A percentile compares a stretch with the other conserved stretches of the same genome.
Evolutionary conservation across 495 filamentous ascomycete species (phyloP).

Genomic region (Clavariopsis aquatica): DNA sequence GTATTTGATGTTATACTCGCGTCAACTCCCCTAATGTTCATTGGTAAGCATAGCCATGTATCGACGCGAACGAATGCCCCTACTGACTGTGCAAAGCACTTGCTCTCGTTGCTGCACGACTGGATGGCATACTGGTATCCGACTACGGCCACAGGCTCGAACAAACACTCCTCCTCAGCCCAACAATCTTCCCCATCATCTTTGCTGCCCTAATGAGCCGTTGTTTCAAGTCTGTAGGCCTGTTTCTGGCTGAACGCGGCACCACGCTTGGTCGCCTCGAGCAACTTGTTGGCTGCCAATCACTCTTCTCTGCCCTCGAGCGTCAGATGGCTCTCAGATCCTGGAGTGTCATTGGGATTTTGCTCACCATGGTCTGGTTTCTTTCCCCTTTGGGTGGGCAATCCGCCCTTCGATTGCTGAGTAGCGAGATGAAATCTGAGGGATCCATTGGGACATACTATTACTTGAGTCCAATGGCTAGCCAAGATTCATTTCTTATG

Average conservation of each 20-base stretch:
- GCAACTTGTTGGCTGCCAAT: constrained; percentile 30
- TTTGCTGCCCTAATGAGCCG: constrained; percentile 32
- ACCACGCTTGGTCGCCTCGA: constrained; percentile 27
- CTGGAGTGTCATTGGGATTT: constrained; percentile 20
- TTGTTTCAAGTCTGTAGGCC: constrained; percentile 23
- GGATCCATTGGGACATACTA: constrained; percentile 9
- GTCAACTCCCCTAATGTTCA: constrained; percentile 24
- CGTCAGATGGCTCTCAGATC: constrained; percentile 16
- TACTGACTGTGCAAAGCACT: constrained; percentile 10
- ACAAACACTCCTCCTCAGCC: constrained; percentile 19
- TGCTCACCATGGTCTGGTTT: constrained; percentile 19
- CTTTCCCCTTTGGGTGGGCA: constrained; percentile 31
- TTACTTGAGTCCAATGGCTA: constrained; percentile 13
- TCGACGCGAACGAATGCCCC: background rate
- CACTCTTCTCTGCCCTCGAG: constrained; percentile 27
- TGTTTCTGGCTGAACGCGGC: constrained; percentile 26
- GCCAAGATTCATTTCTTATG: constrained; percentile 7
- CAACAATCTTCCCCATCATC: constrained; percentile 32
- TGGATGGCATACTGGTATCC: constrained; percentile 21
- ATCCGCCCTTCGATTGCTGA: constrained; percentile 28
- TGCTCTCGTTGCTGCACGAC: constrained; percentile 18
- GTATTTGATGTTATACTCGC: constrained; percentile 27
- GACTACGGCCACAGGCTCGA: constrained; percentile 12
- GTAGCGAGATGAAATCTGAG: background rate
- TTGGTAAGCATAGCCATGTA: constrained; percentile 5